Percentiles rank a stretch among this genome's conserved stretches.
phyloP scores from a whole-genome alignment of 2,329 filamentous ascomycete species.

The Endoconidiophora laricicola region DNA sequence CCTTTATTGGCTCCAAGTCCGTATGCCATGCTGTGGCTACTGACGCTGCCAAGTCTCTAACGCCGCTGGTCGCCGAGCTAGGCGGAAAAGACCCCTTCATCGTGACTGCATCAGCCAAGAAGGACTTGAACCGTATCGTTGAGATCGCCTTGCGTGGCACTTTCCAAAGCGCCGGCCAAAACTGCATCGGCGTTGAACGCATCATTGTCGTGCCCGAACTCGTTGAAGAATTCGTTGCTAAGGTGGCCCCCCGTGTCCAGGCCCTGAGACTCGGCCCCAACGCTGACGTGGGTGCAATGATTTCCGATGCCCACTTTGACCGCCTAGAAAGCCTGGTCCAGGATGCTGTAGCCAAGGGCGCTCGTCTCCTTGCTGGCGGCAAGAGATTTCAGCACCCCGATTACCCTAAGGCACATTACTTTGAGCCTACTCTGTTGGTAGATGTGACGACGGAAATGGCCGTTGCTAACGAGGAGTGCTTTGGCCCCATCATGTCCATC shows the following conservation, averaged over 20 bases:
- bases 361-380: constrained; percentile 67
- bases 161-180: constrained; percentile 91
- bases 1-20: constrained; percentile 82
- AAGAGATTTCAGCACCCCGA: constrained; percentile 53
- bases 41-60: constrained; percentile 73
- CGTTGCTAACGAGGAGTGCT: constrained; percentile 82
- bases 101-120: constrained; percentile 58
- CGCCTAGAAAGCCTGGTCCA: constrained; percentile 60
- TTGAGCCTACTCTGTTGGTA: constrained; percentile 75
- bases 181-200: constrained; percentile 93
- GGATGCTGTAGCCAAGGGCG: constrained; percentile 64
- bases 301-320: constrained; percentile 61
- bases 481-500: constrained; percentile 76
- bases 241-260: constrained; percentile 57
- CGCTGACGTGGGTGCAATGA: constrained; percentile 77
- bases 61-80: constrained; percentile 74
- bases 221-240: constrained; percentile 54
- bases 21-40: constrained; percentile 80
- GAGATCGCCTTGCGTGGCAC: constrained; percentile 80
- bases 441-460: constrained; percentile 75
- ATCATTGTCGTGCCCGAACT: constrained; percentile 65
- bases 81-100: constrained; percentile 92
- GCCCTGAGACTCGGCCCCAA: constrained; percentile 59
- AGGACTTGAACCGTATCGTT: constrained; percentile 52
- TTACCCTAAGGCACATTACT: constrained; percentile 73